Evolutionary conservation across 345 rosid species (phyloP).

Genomic region (Pelargonium nanum): DNA sequence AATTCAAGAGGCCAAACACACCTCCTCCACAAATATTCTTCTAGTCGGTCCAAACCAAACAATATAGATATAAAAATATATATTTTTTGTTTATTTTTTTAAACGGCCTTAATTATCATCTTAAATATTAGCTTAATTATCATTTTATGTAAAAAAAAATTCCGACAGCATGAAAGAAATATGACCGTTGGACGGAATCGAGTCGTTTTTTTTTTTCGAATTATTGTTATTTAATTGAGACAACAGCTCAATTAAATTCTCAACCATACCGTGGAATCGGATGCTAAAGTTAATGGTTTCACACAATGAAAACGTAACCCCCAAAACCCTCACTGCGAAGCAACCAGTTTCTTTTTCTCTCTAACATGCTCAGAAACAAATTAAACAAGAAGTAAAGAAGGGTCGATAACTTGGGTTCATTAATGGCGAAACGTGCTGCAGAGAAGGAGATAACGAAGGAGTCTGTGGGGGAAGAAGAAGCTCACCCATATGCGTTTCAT

Average conservation of each 20-base stretch:
- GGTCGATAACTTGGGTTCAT: slow-evolving; percentile 5
- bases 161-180: slow-evolving; percentile 32
- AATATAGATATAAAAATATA: too few species aligned
- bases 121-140: too few species aligned
- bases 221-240: too few species aligned
- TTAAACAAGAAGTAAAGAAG: slow-evolving; percentile 2
- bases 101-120: too few species aligned
- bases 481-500: slow-evolving; percentile 87
- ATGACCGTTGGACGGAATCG: slow-evolving; percentile 52
- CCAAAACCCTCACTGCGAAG: neutral
- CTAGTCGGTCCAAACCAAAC: too few species aligned
- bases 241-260: neutral
- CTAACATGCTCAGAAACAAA: neutral
- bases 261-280: neutral
- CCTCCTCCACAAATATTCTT: neutral
- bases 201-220: slow-evolving; percentile 39
- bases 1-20: neutral
- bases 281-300: neutral
- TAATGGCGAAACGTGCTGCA: slow-evolving; percentile 30
- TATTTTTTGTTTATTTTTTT: too few species aligned
- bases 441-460: slow-evolving; percentile 22
- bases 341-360: slow-evolving; percentile 4
- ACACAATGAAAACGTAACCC: neutral
- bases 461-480: slow-evolving; percentile 26
- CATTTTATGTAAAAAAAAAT: too few species aligned